Evolutionary conservation across 2,329 filamentous ascomycete species (phyloP).

Genomic region (Metarhizium humberi): DNA sequence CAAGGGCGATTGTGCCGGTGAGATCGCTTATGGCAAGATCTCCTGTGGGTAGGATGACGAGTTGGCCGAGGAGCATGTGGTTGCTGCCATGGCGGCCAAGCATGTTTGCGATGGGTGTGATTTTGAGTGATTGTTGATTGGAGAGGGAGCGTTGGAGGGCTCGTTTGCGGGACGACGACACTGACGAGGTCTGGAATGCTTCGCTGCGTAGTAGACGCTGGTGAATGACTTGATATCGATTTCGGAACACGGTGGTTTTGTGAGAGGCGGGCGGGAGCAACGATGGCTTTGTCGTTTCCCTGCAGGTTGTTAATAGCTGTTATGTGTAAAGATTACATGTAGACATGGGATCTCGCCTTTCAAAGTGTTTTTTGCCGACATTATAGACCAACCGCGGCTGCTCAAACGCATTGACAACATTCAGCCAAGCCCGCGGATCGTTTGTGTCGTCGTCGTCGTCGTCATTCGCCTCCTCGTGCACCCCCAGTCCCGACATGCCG

Average conservation of each 20-base stretch:
- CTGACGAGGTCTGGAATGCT: constrained; percentile 75
- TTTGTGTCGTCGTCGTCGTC: constrained; percentile 41
- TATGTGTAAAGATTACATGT: neutral
- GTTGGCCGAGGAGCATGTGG: constrained; percentile 79
- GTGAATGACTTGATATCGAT: constrained; percentile 85
- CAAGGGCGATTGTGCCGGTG: constrained; percentile 78
- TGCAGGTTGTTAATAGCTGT: constrained; percentile 16
- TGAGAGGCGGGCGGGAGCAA: constrained; percentile 68
- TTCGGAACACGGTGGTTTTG: constrained; percentile 79
- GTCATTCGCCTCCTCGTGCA: constrained; percentile 46
- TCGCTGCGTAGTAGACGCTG: constrained; percentile 89
- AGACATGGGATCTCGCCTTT: constrained; percentile 41
- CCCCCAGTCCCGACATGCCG: constrained; percentile 42
- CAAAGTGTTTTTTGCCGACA: constrained; percentile 79
- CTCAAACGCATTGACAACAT: constrained; percentile 72
- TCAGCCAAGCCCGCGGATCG: constrained; percentile 76
- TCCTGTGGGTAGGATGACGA: constrained; percentile 73
- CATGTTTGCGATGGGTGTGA: constrained; percentile 74
- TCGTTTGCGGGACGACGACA: constrained; percentile 50
- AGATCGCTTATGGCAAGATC: constrained; percentile 75
- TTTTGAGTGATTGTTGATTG: constrained; percentile 64
- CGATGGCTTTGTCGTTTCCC: constrained; percentile 54
- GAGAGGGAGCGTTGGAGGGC: constrained; percentile 51
- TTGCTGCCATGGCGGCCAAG: constrained; percentile 72
- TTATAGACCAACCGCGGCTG: constrained; percentile 76